Conservation (phyloP, 1,139 yeast genomes). For the Diutina siamensis region DNA sequence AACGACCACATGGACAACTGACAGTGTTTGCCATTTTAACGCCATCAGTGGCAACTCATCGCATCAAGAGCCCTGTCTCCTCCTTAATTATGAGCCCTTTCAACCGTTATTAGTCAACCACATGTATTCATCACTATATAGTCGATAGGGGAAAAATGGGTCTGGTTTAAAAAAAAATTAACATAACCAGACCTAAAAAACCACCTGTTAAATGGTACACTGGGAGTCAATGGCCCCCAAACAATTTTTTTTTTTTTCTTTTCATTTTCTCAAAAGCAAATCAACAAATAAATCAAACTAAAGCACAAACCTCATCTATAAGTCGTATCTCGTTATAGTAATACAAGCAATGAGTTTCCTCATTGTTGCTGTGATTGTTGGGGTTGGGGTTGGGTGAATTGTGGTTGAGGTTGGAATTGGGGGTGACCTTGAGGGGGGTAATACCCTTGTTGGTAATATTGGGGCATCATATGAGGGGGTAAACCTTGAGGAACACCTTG, state of each 20-base stretch:
- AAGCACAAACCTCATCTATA: constrained; percentile 5
- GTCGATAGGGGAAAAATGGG: constrained; percentile 1
- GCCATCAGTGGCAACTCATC: neutral
- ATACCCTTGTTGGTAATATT: constrained; percentile 9
- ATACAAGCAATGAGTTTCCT: constrained; percentile 7
- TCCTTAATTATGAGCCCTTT: too few species aligned
- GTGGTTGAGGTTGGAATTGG: constrained; percentile 12
- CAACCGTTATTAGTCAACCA: neutral
- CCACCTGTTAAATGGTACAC: neutral
- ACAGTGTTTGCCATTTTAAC: too few species aligned
- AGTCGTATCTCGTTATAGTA: constrained; percentile 6
- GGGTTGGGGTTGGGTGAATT: constrained; percentile 16
- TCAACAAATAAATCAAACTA: constrained; percentile 3
- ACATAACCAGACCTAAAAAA: constrained; percentile 4
- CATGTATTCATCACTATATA: neutral
- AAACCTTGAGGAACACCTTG: constrained; percentile 6
- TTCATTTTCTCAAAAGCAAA: neutral
- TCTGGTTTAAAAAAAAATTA: constrained; percentile 4
- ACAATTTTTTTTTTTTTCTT: neutral
- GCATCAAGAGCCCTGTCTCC: neutral
- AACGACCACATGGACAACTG: too few species aligned
- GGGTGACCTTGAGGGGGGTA: constrained; percentile 14
- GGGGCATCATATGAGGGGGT: constrained; percentile 7
- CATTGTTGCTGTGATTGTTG: constrained; percentile 15
- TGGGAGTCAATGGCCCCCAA: neutral